These are phyloP conservation scores for Dendrocalamus sinicus DNA, from an alignment of 176 grass and related monocot species.

Conservation along the genomic window DNA sequence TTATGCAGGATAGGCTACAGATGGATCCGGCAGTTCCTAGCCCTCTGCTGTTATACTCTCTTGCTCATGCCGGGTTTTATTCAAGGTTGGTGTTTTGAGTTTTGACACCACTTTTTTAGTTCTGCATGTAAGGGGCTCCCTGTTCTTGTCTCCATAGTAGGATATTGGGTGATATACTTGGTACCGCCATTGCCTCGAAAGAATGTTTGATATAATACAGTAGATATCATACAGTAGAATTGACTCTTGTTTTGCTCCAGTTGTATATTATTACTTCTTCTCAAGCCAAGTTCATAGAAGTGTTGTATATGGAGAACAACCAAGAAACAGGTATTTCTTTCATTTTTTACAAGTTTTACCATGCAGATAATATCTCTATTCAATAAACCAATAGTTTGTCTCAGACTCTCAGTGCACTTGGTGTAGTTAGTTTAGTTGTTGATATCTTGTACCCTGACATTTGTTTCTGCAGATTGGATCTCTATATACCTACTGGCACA, in stretches of 20 bases:
- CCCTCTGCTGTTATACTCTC: conserved; percentile 76
- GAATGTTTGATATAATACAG: background rate
- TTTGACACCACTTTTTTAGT: conserved; percentile 11
- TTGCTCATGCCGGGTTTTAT: conserved; percentile 90
- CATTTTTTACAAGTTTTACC: conserved; percentile 24
- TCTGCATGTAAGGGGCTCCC: background rate
- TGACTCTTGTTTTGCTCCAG: conserved; percentile 46
- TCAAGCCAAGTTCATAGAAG: conserved; percentile 84
- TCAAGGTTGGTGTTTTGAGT: conserved; percentile 62
- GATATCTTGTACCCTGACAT: conserved; percentile 6
- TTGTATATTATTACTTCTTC: conserved; percentile 98
- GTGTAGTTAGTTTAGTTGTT: background rate
- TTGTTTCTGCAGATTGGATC: conserved; percentile 72
- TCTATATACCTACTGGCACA: conserved; percentile 70
- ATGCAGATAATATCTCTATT: background rate
- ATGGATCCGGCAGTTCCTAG: conserved; percentile 88
- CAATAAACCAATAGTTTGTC: conserved; percentile 14
- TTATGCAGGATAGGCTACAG: conserved; percentile 85
- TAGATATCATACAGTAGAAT: background rate
- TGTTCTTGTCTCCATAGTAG: background rate
- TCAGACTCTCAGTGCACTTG: background rate
- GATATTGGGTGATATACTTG: background rate
- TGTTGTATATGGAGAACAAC: conserved; percentile 85
- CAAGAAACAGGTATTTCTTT: conserved; percentile 75
- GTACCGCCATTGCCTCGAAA: background rate